Evolutionary conservation across 1,139 yeast genomes (phyloP).

Genomic region (Arxiozyma slooffiae): DNA sequence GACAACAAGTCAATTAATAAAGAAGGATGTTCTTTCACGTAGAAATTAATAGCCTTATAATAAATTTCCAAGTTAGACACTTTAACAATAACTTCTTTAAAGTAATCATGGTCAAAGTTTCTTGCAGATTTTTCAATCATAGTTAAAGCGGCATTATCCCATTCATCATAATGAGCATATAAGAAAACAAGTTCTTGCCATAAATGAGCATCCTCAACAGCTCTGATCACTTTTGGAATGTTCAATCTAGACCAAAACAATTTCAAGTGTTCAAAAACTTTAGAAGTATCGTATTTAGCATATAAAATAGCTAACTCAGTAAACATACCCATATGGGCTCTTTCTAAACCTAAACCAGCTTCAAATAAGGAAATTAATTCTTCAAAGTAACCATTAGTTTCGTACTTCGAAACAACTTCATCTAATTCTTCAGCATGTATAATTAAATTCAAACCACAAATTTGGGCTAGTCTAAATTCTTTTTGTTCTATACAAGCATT

Average conservation of each 20-base stretch:
- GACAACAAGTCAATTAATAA: constrained; percentile 77
- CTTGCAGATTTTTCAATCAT: constrained; percentile 93
- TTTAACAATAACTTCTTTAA: constrained; percentile 89
- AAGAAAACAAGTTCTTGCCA: constrained; percentile 95
- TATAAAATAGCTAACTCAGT: constrained; percentile 89
- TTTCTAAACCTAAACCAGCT: constrained; percentile 90
- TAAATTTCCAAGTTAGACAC: constrained; percentile 94
- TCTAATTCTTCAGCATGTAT: constrained; percentile 96
- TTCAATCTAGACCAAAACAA: constrained; percentile 97
- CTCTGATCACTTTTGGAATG: constrained; percentile 92
- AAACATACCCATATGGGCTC: constrained; percentile 99
- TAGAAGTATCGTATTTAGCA: constrained; percentile 81
- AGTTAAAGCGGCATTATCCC: constrained; percentile 98
- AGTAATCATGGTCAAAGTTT: constrained; percentile 87
- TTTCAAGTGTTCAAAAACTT: constrained; percentile 92
- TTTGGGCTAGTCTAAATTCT: constrained; percentile 95
- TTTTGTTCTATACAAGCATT: constrained; percentile 92
- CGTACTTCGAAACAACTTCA: constrained; percentile 80
- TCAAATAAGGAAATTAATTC: constrained; percentile 88
- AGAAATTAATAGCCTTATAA: constrained; percentile 93
- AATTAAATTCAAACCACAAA: constrained; percentile 94
- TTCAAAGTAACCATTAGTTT: constrained; percentile 80
- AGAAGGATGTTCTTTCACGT: constrained; percentile 86
- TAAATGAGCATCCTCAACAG: constrained; percentile 86
- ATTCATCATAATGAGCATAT: constrained; percentile 96